Evolutionary conservation across 2,329 filamentous ascomycete genomes (phyloP), one percentile per base, ranked within the genome.

Genomic region (Coniochaeta ligniaria): DNA sequence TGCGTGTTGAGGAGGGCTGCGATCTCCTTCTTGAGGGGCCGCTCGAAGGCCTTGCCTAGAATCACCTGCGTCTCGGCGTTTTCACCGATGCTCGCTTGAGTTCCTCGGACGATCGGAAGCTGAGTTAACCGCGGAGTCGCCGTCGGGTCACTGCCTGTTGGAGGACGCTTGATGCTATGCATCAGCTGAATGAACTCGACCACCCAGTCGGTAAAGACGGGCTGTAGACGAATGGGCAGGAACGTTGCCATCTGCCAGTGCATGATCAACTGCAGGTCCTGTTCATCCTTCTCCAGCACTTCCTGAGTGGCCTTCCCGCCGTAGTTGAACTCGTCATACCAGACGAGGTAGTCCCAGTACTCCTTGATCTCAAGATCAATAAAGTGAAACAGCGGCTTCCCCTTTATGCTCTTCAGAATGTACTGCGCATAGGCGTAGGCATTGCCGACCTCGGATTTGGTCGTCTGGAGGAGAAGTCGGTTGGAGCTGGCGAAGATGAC

Each of bases 261-360:
- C 93, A 99, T 98, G 68, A 99, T 86, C 12, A 90, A 95, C 68
- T 97, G 90, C 16, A 98, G 82, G 3, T 85, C 82, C 71, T 97
- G 92, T 52, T 89, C 86, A 5, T 83, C 79, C 6, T 76, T 75
- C 67, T 94, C 91, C 8, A 89, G 81, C 3, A 97, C 90, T 68
- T 95, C 85, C 57, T 88, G 85, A 66, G 92, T 96, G 4, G 91
- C 95, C 70, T 96, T 96, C 63, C 95, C 95, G 60, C 95, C 96
- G 69, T 98, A 98, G 78, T 99, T 99, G 80, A 94, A 97, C 74
- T 97, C 92, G 67, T 99, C 95, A 67, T 98, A 98, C 95, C 95
- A 99, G 4, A 97, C 87, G 0, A 99, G 85, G 69, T 97, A 98
- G 73, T 99, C 95, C 95, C 95, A 99, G 74, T 97, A 99, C 72